phyloP scores from a whole-genome alignment of 768 basidiomycete genomes.

The Serpula lacrymans region DNA sequence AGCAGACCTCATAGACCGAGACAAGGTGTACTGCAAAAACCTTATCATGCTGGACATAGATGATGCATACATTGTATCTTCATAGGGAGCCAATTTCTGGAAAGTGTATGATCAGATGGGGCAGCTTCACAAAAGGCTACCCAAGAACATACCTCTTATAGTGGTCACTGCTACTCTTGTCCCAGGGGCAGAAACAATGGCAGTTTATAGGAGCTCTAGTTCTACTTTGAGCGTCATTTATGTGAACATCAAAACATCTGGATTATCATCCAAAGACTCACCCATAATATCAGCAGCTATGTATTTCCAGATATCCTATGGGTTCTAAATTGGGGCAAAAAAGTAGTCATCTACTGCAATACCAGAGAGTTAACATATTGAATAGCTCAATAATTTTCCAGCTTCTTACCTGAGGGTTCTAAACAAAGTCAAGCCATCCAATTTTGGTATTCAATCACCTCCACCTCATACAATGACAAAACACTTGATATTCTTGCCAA shows the following conservation, averaged over 20 bases:
- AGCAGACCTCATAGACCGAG: no score
- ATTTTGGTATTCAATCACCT: constrained; percentile 10
- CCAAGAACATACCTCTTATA: constrained; percentile 3
- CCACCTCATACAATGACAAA: constrained; percentile 8
- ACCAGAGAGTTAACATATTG: constrained; percentile 10
- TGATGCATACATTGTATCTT: background rate
- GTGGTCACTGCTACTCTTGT: constrained; percentile 2
- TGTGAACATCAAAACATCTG: constrained; percentile 1
- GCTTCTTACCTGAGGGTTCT: constrained; percentile 2
- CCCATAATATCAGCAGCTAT: background rate
- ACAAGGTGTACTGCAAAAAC: no score
- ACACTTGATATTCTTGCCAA: constrained; percentile 7
- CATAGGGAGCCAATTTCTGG: background rate
- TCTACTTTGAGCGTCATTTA: background rate
- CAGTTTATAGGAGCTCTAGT: background rate
- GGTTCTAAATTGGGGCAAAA: constrained; percentile 2
- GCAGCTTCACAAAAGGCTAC: constrained; percentile 1
- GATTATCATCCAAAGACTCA: constrained; percentile 1
- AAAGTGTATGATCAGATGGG: background rate
- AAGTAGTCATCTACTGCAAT: constrained; percentile 10
- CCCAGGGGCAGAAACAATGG: background rate
- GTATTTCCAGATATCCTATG: constrained; percentile 2
- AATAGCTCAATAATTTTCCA: constrained; percentile 7
- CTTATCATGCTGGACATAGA: no score
- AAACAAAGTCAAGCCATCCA: constrained; percentile 3